Evolutionary conservation across 1,284 basidiomycete genomes (phyloP).

Genomic region (Pseudozyma pruni): DNA sequence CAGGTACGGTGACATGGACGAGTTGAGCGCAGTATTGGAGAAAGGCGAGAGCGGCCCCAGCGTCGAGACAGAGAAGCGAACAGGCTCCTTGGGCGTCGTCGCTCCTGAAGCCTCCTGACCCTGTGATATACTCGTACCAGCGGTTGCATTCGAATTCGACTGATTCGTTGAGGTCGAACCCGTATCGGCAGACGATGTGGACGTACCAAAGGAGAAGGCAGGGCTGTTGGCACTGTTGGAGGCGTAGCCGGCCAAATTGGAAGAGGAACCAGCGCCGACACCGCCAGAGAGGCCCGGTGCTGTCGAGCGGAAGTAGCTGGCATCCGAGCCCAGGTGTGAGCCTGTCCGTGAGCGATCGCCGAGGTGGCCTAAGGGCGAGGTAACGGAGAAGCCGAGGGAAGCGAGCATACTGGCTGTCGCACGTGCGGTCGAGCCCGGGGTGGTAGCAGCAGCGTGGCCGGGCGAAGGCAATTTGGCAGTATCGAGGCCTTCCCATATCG

Average conservation of each 20-base stretch:
- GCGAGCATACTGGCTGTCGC: constrained; percentile 40
- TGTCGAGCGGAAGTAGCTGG: constrained; percentile 48
- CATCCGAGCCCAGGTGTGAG: constrained; percentile 32
- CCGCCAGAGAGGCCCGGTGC: constrained; percentile 38
- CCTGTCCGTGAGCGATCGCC: constrained; percentile 33
- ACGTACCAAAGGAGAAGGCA: constrained; percentile 43
- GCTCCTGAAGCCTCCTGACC: constrained; percentile 31
- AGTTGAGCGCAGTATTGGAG: constrained; percentile 62
- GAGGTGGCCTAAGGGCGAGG: constrained; percentile 48
- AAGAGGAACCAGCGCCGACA: constrained; percentile 15
- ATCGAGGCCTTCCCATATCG: constrained; percentile 52
- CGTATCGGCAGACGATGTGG: constrained; percentile 24
- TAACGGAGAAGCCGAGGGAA: constrained; percentile 45
- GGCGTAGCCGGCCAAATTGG: constrained; percentile 17
- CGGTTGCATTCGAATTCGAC: constrained; percentile 23
- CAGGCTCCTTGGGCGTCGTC: constrained; percentile 54
- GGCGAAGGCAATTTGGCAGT: constrained; percentile 48
- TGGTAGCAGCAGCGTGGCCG: constrained; percentile 32
- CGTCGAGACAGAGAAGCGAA: constrained; percentile 58
- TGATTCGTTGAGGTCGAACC: constrained; percentile 24
- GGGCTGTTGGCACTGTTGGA: constrained; percentile 35
- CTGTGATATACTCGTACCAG: constrained; percentile 20
- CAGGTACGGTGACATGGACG: constrained; percentile 65
- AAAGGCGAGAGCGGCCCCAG: constrained; percentile 62
- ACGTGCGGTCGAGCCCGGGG: constrained; percentile 38